phyloP scores from a whole-genome alignment of 805 yeast genomes.

The Sungouiozyma ichnusensis region DNA sequence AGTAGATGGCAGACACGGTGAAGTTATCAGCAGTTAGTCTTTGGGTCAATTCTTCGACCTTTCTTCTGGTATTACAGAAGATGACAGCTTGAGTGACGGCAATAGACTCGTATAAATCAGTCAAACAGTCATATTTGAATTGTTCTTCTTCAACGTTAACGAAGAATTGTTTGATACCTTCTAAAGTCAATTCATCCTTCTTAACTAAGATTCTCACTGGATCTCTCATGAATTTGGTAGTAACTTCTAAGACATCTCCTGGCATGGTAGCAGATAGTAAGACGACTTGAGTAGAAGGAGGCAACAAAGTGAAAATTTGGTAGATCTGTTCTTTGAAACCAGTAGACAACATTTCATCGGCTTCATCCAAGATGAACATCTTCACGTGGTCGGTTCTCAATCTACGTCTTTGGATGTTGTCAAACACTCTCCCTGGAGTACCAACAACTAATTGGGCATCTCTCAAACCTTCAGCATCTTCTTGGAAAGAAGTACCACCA shows the following conservation, averaged over 20 bases:
- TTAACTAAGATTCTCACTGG: conserved; percentile 92
- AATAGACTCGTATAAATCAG: conserved; percentile 89
- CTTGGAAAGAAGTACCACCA: conserved; percentile 88
- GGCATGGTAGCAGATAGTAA: conserved; percentile 93
- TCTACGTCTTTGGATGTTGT: conserved; percentile 86
- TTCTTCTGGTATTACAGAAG: conserved; percentile 92
- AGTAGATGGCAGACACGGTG: conserved; percentile 93
- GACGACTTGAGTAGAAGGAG: conserved; percentile 83
- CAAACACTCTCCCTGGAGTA: conserved; percentile 96
- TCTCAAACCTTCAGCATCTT: conserved; percentile 75
- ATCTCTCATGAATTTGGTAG: conserved; percentile 82
- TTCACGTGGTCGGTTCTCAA: conserved; percentile 75
- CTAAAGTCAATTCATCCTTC: conserved; percentile 86
- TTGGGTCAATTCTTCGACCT: conserved; percentile 83
- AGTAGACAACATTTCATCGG: conserved; percentile 81
- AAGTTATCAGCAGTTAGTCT: conserved; percentile 72
- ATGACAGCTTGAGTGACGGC: conserved; percentile 96
- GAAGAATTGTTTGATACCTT: conserved; percentile 89
- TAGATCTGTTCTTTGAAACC: conserved; percentile 95
- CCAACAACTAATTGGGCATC: conserved; percentile 90
- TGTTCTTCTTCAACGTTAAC: conserved; percentile 86
- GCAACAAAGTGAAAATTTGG: conserved; percentile 78
- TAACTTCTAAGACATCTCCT: conserved; percentile 80
- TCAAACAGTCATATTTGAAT: conserved; percentile 88
- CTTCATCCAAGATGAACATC: conserved; percentile 95